Conservation (phyloP, 2,329 filamentous ascomycete genomes). For the Aaosphaeria arxii region DNA sequence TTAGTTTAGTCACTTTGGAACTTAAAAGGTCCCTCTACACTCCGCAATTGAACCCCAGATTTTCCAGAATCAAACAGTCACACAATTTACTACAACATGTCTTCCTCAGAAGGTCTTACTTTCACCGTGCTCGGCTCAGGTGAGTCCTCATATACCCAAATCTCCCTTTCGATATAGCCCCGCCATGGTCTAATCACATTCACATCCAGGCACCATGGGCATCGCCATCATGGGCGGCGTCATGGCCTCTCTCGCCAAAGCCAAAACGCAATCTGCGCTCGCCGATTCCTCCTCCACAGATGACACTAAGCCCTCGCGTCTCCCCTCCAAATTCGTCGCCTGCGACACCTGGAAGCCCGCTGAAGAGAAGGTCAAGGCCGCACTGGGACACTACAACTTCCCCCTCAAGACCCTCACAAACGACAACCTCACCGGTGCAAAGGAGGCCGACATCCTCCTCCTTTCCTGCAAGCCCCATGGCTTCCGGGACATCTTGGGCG, state of each 20-base stretch:
- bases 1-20: neutral
- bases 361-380: constrained; percentile 64
- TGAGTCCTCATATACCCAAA: constrained; percentile 42
- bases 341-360: constrained; percentile 71
- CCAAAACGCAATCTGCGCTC: constrained; percentile 33
- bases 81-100: constrained; percentile 19
- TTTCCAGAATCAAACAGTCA: neutral
- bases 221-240: constrained; percentile 81
- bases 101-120: constrained; percentile 53
- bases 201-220: constrained; percentile 69
- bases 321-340: constrained; percentile 75
- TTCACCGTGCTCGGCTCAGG: constrained; percentile 81
- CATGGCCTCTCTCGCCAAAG: constrained; percentile 63
- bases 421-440: constrained; percentile 66
- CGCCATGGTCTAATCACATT: neutral
- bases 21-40: neutral
- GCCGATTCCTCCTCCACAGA: constrained; percentile 38
- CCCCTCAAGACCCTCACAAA: constrained; percentile 66
- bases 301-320: constrained; percentile 47
- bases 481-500: constrained; percentile 65
- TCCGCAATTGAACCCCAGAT: neutral
- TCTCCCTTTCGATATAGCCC: constrained; percentile 2
- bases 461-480: constrained; percentile 80
- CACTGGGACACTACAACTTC: constrained; percentile 62
- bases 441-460: constrained; percentile 69